phyloP scores from a whole-genome alignment of 768 basidiomycete species.

The Leccinellum luteum region DNA sequence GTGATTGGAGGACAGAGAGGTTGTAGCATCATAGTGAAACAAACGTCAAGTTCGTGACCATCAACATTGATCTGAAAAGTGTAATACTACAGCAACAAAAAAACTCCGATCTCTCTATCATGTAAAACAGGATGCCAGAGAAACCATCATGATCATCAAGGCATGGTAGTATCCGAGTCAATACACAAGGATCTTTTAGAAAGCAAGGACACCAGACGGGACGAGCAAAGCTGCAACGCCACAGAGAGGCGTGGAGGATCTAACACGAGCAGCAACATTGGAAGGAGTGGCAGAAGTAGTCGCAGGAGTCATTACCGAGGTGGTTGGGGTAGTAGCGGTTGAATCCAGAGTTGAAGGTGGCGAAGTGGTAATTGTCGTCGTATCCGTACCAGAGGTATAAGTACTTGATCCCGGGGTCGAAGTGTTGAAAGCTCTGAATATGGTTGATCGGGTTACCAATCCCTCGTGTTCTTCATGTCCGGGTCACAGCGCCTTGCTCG shows the following conservation, averaged over 20 bases:
- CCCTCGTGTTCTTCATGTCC: constrained; percentile 24
- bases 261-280: constrained; percentile 22
- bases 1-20: no score
- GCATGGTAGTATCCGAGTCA: constrained; percentile 8
- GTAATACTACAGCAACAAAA: no score
- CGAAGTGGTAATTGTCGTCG: neutral
- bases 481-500: neutral
- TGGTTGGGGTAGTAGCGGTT: constrained; percentile 20
- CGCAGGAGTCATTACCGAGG: neutral
- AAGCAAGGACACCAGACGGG: constrained; percentile 19
- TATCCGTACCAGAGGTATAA: constrained; percentile 3
- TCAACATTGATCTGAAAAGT: no score
- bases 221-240: constrained; percentile 18
- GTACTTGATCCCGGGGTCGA: constrained; percentile 16
- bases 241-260: constrained; percentile 19
- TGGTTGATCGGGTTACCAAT: neutral
- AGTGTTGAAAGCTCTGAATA: constrained; percentile 2
- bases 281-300: constrained; percentile 14
- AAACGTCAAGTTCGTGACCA: neutral
- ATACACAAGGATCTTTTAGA: constrained; percentile 6
- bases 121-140: neutral
- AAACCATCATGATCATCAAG: constrained; percentile 7
- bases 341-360: constrained; percentile 29
- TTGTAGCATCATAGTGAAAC: neutral
- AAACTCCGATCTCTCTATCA: neutral